These are phyloP conservation scores for Paraphaeosphaeria minitans DNA, from an alignment of 2,329 filamentous ascomycete genomes.

Conservation along the genomic window DNA sequence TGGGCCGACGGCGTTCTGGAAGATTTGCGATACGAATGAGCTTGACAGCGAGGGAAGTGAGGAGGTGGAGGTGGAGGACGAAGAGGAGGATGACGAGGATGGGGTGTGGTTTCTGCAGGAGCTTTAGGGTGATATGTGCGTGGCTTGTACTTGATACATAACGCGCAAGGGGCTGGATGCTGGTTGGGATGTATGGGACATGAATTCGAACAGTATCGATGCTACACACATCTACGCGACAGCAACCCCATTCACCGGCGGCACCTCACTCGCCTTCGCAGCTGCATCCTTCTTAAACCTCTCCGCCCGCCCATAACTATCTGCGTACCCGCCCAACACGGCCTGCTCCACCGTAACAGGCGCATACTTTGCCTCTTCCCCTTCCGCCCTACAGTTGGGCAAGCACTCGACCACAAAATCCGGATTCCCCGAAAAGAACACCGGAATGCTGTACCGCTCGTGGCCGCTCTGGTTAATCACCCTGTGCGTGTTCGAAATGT, in stretches of 20 bases:
- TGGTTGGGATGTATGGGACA: too few species aligned
- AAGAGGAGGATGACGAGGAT: not conserved
- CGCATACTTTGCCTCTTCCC: constrained; percentile 43
- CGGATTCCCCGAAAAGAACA: constrained; percentile 53
- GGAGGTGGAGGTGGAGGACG: not conserved
- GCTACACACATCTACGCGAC: constrained; percentile 19
- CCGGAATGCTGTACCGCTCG: constrained; percentile 50
- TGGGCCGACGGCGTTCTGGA: constrained; percentile 80
- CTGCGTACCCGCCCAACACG: constrained; percentile 48
- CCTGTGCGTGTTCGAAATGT: constrained; percentile 50
- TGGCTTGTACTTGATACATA: too few species aligned
- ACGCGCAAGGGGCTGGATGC: too few species aligned
- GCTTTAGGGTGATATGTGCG: too few species aligned
- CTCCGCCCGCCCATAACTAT: constrained; percentile 52
- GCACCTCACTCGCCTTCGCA: constrained; percentile 19
- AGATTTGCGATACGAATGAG: constrained; percentile 43
- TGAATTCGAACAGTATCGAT: not conserved
- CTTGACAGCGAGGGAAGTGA: not conserved
- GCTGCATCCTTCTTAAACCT: constrained; percentile 47
- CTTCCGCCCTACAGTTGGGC: constrained; percentile 48
- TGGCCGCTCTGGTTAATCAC: constrained; percentile 49
- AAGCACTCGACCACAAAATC: constrained; percentile 52
- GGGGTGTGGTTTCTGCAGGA: too few species aligned
- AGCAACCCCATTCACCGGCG: constrained; percentile 19
- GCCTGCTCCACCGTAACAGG: constrained; percentile 52